phyloP scores from a whole-genome alignment of 2,329 filamentous ascomycete genomes.

The Fusarium pseudocircinatum region DNA sequence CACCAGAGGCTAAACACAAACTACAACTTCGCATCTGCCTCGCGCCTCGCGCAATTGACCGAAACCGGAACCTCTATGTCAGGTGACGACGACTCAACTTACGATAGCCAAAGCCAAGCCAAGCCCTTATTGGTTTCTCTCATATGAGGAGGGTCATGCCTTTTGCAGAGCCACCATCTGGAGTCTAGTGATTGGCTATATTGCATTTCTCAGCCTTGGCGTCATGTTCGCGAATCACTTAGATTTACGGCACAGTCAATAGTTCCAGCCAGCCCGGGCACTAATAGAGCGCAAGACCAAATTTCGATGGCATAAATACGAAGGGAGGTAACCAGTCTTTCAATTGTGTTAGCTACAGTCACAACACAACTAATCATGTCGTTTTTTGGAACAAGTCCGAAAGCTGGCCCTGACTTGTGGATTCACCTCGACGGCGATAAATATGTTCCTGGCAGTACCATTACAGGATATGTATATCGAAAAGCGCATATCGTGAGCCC shows the following conservation, averaged over 20 bases:
- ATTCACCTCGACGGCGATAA: neutral
- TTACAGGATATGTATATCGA: neutral
- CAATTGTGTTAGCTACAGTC: neutral
- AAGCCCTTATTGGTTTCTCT: neutral
- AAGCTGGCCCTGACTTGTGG: neutral
- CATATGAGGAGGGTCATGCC: neutral
- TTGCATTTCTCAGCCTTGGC: neutral
- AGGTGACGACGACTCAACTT: neutral
- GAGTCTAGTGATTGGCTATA: neutral
- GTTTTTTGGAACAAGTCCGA: fast-evolving
- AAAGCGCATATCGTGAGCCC: neutral
- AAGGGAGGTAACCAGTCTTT: fast-evolving
- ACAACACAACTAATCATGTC: neutral
- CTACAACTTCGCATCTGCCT: neutral
- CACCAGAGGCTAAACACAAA: neutral
- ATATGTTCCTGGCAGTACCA: neutral
- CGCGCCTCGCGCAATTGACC: neutral
- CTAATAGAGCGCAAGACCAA: neutral
- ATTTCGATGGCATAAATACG: neutral
- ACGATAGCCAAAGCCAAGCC: neutral
- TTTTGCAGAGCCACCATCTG: neutral
- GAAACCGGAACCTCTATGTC: neutral
- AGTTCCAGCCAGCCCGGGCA: neutral
- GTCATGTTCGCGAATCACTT: neutral
- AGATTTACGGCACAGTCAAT: neutral